Base-by-base conservation (phyloP, 2,329 filamentous ascomycete genomes). In the Periconia sp. region DNA sequence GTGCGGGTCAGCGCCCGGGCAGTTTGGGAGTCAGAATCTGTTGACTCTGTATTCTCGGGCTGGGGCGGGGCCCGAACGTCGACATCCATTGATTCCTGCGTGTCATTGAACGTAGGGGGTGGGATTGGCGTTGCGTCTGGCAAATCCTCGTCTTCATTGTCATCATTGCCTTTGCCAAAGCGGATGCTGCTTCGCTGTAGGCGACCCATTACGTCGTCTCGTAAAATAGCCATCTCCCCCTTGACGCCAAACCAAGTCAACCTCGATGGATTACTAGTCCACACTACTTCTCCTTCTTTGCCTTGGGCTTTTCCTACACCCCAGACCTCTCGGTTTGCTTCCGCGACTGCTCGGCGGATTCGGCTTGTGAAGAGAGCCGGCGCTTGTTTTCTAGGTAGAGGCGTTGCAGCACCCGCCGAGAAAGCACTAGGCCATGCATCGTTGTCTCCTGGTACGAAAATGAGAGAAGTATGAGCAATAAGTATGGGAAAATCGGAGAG, bases 351-450 rank as follows among this genome's bases (percentile, higher is more conserved):
- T 29, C 92, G 81, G 54, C 88, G 85, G 30, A 99, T 81, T 12
- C 94, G 81, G 22, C 86, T 92, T 0, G 92, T 97, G 71, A 99
- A 99, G 56, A 96, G 76, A 5, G 92, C 88, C 1, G 94, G 94
- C 2, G 99, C 81, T 0, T 80, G 73, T 52, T 86, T 85, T 8
- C 86, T 74, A 0, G 89, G 89, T 9, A 92, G 64, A 0, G 86
- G 82, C 1, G 82, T 81, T 0, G 87, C 83, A 1, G 88, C 86
- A 4, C 89, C 89, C 2, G 85, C 86, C 1, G 83, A 84, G 66
- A 95, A 96, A 2, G 91, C 82, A 1, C 90, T 95, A 4, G 87
- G 83, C 94, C 94, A 99, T n/a, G 89, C 92, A 67, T 99, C 94
- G 66, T 96, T 95, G 71, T 97, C 92, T 21, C 94, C 94, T 0